Evolutionary conservation across 2,329 filamentous ascomycete genomes (phyloP), one percentile per base, ranked within the genome.

Genomic region (Xenoacremonium recifei): DNA sequence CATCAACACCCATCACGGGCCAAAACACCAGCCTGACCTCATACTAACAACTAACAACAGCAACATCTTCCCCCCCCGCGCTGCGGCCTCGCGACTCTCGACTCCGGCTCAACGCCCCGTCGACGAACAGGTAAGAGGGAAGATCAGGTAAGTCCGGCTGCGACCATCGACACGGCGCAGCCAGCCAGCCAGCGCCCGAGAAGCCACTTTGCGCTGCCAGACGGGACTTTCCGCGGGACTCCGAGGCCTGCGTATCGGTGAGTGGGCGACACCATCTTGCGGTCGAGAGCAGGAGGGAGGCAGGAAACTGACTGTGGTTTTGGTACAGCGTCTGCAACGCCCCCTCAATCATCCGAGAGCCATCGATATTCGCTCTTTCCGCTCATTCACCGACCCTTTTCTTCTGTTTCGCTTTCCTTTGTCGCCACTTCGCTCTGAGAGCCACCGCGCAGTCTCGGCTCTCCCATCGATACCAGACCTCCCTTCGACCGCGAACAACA

Each of bases 1-100:
- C 55, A 58, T 58, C 55, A 58, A 58, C 52, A 58, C 35, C 36
- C 48, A 48, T 58, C 55, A 58, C 50, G 51, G 44, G 49, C 49
- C 51, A 54, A 54, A 54, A 55, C 49, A 58, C 47, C 46, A 50
- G 44, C 40, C 47, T 46, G 49, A 50, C 49, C 50, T n/a, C n/a
- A n/a, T n/a, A n/a, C n/a, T n/a, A n/a, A n/a, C n/a, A n/a, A n/a
- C n/a, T n/a, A n/a, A n/a, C n/a, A n/a, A n/a, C 48, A 39, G 48
- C 46, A 52, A 52, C 51, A 50, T 42, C 51, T 39, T 52, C 49
- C 46, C 47, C 42, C 53, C 35, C 52, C 49, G 49, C 48, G 50
- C 55, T 54, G 49, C 51, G 44, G 53, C 45, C 46, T 47, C 45
- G 51, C 51, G 54, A 56, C 55, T 47, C 45, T 53, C 51, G 54